phyloP scores from a whole-genome alignment of 2,329 filamentous ascomycete species.

The Neobulgaria alba region DNA sequence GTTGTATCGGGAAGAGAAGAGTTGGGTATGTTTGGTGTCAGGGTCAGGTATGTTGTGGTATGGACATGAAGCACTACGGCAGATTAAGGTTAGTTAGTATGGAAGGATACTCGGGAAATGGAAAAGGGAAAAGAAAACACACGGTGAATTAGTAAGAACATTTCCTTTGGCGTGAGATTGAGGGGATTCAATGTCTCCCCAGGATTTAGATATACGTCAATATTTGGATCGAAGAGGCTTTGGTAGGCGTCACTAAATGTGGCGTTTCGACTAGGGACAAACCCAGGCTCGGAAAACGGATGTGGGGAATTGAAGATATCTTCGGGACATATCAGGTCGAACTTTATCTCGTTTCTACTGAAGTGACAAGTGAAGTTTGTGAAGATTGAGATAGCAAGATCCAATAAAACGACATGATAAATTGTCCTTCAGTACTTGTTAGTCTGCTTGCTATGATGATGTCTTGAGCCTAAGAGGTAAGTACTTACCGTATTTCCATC shows the following conservation, averaged over 20 bases:
- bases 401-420: slow-evolving; percentile 35
- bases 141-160: slow-evolving; percentile 22
- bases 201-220: slow-evolving; percentile 1
- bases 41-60: slow-evolving; percentile 15
- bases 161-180: slow-evolving; percentile 16
- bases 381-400: slow-evolving; percentile 37
- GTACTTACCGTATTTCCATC: slow-evolving; percentile 35
- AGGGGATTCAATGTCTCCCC: slow-evolving; percentile 12
- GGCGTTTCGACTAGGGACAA: slow-evolving; percentile 30
- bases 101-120: too few relatives aligned
- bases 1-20: slow-evolving; percentile 10
- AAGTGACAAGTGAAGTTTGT: too few relatives aligned
- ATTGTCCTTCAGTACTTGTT: too few relatives aligned
- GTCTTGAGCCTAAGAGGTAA: too few relatives aligned
- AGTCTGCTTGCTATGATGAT: too few relatives aligned
- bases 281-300: slow-evolving; percentile 34
- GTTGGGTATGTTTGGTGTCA: slow-evolving; percentile 8
- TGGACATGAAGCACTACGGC: slow-evolving; percentile 20
- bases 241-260: slow-evolving; percentile 33
- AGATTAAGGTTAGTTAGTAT: slow-evolving; percentile 2
- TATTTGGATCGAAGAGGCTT: slow-evolving; percentile 27
- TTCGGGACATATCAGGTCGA: slow-evolving; percentile 36
- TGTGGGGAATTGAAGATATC: slow-evolving; percentile 32
- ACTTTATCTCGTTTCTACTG: slow-evolving; percentile 33
- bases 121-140: not conserved